These are phyloP conservation scores for Phytophthora cajani DNA, from an alignment of 352 stramenopile genomes.

Conservation along the genomic window DNA sequence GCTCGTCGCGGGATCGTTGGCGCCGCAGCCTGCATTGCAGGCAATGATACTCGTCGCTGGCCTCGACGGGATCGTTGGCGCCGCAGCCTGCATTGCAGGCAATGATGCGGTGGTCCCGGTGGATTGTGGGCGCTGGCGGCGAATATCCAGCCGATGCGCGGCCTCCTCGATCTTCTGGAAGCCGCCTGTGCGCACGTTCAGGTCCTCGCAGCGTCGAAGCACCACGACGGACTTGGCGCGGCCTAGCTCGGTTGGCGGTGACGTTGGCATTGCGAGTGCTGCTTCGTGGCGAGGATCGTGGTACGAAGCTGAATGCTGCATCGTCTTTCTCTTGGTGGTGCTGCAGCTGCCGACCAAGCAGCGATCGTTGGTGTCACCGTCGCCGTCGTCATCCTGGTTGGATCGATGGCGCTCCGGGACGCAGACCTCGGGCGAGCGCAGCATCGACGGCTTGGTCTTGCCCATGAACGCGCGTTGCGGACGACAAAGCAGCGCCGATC, in stretches of 20 bases:
- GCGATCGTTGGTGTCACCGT: neutral
- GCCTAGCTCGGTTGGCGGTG: neutral
- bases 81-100: neutral
- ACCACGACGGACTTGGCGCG: slow-evolving; percentile 42
- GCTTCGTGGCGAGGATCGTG: slow-evolving; percentile 10
- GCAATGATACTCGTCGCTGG: neutral
- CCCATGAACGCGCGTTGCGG: slow-evolving; percentile 11
- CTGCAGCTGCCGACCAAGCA: slow-evolving; percentile 5
- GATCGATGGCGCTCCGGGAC: slow-evolving; percentile 14
- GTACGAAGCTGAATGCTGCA: slow-evolving; percentile 18
- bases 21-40: neutral
- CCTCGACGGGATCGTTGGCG: slow-evolving; percentile 16
- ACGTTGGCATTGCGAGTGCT: slow-evolving; percentile 4
- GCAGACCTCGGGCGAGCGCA: slow-evolving; percentile 7
- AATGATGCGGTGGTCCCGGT: neutral
- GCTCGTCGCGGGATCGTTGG: slow-evolving; percentile 5
- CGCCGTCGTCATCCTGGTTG: slow-evolving; percentile 31
- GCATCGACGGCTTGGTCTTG: slow-evolving; percentile 14
- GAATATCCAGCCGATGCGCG: slow-evolving; percentile 48
- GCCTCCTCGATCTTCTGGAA: slow-evolving; percentile 86
- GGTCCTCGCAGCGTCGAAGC: slow-evolving; percentile 71
- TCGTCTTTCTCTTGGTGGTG: slow-evolving; percentile 6
- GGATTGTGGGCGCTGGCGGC: slow-evolving; percentile 27
- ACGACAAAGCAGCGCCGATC: slow-evolving; percentile 9
- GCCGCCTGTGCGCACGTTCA: slow-evolving; percentile 71